These are phyloP conservation scores for Tulasnella sp. DNA, from an alignment of 768 basidiomycete species.

Conservation along the genomic window DNA sequence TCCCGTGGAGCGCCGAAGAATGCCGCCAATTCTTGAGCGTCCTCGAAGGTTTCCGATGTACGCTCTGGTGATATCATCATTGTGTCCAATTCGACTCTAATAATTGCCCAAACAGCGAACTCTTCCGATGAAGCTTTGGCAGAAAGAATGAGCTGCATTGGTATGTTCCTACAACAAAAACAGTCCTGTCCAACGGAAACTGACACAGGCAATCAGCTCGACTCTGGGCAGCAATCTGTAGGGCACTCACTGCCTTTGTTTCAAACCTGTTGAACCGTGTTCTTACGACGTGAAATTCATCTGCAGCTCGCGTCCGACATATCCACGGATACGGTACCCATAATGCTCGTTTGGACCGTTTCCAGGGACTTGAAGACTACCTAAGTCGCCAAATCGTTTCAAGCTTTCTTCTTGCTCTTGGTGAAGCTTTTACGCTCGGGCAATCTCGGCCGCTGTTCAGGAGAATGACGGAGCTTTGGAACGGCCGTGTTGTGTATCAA, in stretches of 20 bases:
- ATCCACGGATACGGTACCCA: slow-evolving; percentile 4
- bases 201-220: not conserved
- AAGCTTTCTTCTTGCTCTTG: not conserved
- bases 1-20: slow-evolving; percentile 1
- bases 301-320: slow-evolving; percentile 18
- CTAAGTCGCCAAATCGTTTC: not conserved
- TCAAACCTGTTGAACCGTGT: not conserved
- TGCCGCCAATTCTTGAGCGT: not conserved
- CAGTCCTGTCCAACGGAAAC: not conserved
- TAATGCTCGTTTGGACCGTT: not conserved
- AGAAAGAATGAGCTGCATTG: not conserved
- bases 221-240: slow-evolving; percentile 1
- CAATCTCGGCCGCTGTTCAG: not conserved
- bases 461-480: slow-evolving; percentile 4
- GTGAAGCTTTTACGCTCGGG: not conserved
- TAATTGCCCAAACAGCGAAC: not conserved
- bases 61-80: not conserved
- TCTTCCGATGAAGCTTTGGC: not conserved
- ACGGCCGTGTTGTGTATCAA: slow-evolving; percentile 21
- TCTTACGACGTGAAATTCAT: not conserved
- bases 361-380: not conserved
- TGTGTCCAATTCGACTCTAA: not conserved
- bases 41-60: not conserved
- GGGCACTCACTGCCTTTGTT: not conserved
- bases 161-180: not conserved